Evolutionary conservation across 202 grass and related monocot genomes (phyloP).

Genomic region (Setaria viridis): DNA sequence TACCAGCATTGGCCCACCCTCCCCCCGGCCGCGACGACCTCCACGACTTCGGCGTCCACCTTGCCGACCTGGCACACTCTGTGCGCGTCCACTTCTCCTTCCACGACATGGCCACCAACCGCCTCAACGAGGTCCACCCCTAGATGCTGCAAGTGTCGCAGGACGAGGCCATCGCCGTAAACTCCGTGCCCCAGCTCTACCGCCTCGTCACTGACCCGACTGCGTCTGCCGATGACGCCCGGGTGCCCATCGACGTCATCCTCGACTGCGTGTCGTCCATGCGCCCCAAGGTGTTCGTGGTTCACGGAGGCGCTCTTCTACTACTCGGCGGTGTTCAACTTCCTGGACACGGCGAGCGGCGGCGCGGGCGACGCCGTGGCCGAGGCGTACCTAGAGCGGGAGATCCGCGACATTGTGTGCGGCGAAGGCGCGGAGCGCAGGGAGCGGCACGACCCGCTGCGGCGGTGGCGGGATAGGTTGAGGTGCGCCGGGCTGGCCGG

Average conservation of each 20-base stretch:
- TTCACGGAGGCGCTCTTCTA: conserved; percentile 97
- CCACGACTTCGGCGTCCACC: conserved; percentile 73
- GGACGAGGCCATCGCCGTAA: conserved; percentile 74
- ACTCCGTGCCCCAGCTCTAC: conserved; percentile 44
- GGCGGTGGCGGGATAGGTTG: conserved; percentile 65
- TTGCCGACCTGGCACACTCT: conserved; percentile 82
- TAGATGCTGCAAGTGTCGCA: conserved; percentile 80
- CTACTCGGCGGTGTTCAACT: conserved; percentile 96
- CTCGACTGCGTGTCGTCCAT: conserved; percentile 65
- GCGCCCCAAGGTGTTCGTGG: conserved; percentile 68
- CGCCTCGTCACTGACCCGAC: conserved; percentile 35
- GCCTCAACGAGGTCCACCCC: conserved; percentile 75
- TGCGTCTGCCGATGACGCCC: not conserved
- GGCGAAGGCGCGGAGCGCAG: conserved; percentile 54
- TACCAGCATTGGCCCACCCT: conserved; percentile 88
- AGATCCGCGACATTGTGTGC: conserved; percentile 92
- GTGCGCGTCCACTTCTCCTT: conserved; percentile 83
- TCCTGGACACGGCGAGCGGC: conserved; percentile 53
- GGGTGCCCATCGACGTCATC: conserved; percentile 62
- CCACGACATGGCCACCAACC: conserved; percentile 79
- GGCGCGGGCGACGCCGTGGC: conserved; percentile 44
- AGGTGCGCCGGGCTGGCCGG: conserved; percentile 45
- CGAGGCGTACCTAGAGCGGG: conserved; percentile 75
- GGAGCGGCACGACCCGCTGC: conserved; percentile 86
- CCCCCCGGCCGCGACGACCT: conserved; percentile 70